These are phyloP conservation scores for Phytophthora ramorum DNA, from an alignment of 352 stramenopile genomes.

Conservation along the genomic window DNA sequence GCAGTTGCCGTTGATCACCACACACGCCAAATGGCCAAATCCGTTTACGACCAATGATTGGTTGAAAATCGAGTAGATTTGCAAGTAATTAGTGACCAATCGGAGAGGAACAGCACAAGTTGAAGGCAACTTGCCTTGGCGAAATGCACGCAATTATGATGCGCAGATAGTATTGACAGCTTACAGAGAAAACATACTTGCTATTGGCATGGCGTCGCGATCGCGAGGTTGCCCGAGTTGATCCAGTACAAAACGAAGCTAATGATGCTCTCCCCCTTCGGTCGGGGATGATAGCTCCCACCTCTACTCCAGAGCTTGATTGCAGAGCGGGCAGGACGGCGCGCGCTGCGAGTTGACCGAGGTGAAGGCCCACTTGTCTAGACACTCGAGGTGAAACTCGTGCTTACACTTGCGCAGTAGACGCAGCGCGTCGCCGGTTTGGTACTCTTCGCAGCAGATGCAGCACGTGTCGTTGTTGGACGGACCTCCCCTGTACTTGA, in stretches of 20 bases:
- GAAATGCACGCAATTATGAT: neutral
- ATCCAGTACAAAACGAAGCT: constrained; percentile 10
- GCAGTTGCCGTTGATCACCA: constrained; percentile 1
- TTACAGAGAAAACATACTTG: constrained; percentile 15
- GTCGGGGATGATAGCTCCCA: neutral
- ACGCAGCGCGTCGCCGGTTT: constrained; percentile 77
- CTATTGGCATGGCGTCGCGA: constrained; percentile 9
- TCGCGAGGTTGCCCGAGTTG: constrained; percentile 15
- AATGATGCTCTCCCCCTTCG: constrained; percentile 9
- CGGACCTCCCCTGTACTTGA: constrained; percentile 77
- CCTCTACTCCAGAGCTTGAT: constrained; percentile 76
- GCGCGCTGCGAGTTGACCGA: constrained; percentile 70
- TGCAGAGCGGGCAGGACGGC: constrained; percentile 85
- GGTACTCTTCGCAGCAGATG: constrained; percentile 90
- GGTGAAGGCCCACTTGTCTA: constrained; percentile 90
- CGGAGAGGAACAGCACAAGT: constrained; percentile 1
- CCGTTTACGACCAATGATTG: constrained; percentile 4
- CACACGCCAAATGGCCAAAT: constrained; percentile 2
- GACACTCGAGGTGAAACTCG: constrained; percentile 90
- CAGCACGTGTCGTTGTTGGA: constrained; percentile 89
- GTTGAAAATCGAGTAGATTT: constrained; percentile 5
- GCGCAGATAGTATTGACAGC: constrained; percentile 6
- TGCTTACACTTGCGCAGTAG: constrained; percentile 86
- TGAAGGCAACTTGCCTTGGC: constrained; percentile 6
- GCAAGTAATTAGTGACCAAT: constrained; percentile 12